Evolutionary conservation across 2,329 filamentous ascomycete genomes (phyloP).

Genomic region (Aspergillus spinulosporus): DNA sequence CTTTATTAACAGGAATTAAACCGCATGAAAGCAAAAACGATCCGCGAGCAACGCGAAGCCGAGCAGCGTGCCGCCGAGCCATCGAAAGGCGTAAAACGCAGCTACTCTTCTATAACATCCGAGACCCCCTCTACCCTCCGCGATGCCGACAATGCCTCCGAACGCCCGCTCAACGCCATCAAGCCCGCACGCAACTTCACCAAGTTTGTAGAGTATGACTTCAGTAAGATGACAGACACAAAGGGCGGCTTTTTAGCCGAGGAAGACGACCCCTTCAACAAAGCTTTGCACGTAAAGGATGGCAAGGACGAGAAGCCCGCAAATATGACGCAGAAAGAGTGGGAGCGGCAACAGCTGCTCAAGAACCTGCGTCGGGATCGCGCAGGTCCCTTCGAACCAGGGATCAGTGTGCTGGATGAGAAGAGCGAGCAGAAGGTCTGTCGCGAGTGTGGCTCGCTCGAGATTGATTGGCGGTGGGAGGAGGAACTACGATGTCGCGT

Average conservation of each 20-base stretch:
- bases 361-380: conserved; percentile 70
- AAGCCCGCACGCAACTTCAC: conserved; percentile 83
- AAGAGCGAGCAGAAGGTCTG: conserved; percentile 70
- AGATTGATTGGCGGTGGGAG: conserved; percentile 95
- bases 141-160: conserved; percentile 51
- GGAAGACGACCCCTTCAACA: conserved; percentile 89
- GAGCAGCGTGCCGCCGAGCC: conserved; percentile 51
- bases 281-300: conserved; percentile 63
- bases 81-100: conserved; percentile 66
- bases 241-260: conserved; percentile 92
- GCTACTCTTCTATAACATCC: conserved; percentile 63
- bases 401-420: conserved; percentile 71
- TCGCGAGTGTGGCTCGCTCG: conserved; percentile 75
- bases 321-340: conserved; percentile 86
- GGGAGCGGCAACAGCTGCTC: conserved; percentile 80
- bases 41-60: conserved; percentile 71
- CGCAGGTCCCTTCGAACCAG: conserved; percentile 83
- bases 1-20: conserved; percentile 70
- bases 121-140: conserved; percentile 61
- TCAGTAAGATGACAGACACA: conserved; percentile 96
- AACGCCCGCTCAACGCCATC: conserved; percentile 53
- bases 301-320: conserved; percentile 67
- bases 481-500: conserved; percentile 75
- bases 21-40: conserved; percentile 82
- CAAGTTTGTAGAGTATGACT: conserved; percentile 96